Evolutionary conservation across 805 yeast genomes (phyloP), one percentile per base, ranked within the genome.

Genomic region (Yarrowia sp.): DNA sequence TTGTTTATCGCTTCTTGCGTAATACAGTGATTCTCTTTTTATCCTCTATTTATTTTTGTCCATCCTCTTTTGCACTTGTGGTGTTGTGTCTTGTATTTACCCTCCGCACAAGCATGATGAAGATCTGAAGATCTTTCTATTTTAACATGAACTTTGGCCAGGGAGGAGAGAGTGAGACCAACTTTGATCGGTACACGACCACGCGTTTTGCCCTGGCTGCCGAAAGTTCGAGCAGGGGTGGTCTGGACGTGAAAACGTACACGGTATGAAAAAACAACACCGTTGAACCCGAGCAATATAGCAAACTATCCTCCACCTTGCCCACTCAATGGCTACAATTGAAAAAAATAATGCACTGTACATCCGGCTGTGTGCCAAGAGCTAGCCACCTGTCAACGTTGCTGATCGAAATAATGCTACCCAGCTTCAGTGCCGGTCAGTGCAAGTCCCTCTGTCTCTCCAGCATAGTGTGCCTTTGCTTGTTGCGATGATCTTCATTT

Each of bases 211-310:
- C 38, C 50, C 39, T 28, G 31, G 55, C 41, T 48, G 55, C 55
- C 35, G 41, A 48, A 48, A 48, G 55, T 48, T 48, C 32, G 39
- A 48, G 31, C 55, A 48, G 55, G 55, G 55, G 55, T 17, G 55
- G 6, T 13, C 17, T 22, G 13, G 38, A 35, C 13, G 38, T 35
- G 38, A 35, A 9, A 35, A 35, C 15, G 15, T 13, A 35, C 31
- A 33, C 10, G 41, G 55, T 8, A 14, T 33, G 41, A 32, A 47
- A 32, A 32, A 47, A 47, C 5, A 47, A 32, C 7, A 11, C 39
- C 53, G 53, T 47, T 47, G 31, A 18, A 45, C 36, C 50, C 15
- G n/a, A 35, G n/a, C 22, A n/a, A 22, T 31, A 13, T 28, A 44
- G 35, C 35, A 44, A 7, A 32, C 48, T 14, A 13, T 17, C 14